Conservation (phyloP, 352 stramenopile genomes). For the Saprolegnia diclina region DNA sequence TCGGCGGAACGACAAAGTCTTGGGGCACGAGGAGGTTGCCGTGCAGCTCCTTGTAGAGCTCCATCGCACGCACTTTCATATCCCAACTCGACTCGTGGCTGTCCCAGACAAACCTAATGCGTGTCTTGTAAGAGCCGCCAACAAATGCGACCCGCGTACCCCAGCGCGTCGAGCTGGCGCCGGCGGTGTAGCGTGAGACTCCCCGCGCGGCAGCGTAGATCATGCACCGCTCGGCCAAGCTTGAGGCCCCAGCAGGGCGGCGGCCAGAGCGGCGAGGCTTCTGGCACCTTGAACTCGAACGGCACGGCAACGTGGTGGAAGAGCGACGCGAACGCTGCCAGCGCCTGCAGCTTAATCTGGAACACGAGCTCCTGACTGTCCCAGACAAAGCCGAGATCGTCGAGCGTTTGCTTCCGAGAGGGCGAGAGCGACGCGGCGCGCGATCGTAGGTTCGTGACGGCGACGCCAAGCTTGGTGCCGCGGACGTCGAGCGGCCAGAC, state of each 20-base stretch:
- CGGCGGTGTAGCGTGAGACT: background rate
- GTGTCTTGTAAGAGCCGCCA: background rate
- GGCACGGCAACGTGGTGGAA: constrained; percentile 14
- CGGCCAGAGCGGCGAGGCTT: background rate
- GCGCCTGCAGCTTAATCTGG: constrained; percentile 17
- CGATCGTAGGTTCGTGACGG: constrained; percentile 21
- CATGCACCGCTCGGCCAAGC: constrained; percentile 20
- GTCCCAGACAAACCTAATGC: constrained; percentile 25
- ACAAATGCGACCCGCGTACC: background rate
- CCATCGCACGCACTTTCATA: constrained; percentile 14
- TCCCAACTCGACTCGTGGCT: constrained; percentile 25
- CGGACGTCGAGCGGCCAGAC: constrained; percentile 4
- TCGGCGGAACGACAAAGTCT: constrained; percentile 17
- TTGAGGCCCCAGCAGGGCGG: constrained; percentile 13
- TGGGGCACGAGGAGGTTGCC: constrained; percentile 16
- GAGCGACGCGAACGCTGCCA: background rate
- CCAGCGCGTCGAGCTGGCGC: background rate
- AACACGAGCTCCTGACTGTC: constrained; percentile 22
- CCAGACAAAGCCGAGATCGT: constrained; percentile 23
- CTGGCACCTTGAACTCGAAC: constrained; percentile 20
- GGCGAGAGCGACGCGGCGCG: background rate
- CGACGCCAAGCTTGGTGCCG: constrained; percentile 18
- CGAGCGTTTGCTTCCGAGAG: background rate
- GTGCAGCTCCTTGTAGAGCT: background rate
- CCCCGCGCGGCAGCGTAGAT: constrained; percentile 15